Conservation (phyloP, 2,329 filamentous ascomycete genomes). For the Paraphoma sp. region DNA sequence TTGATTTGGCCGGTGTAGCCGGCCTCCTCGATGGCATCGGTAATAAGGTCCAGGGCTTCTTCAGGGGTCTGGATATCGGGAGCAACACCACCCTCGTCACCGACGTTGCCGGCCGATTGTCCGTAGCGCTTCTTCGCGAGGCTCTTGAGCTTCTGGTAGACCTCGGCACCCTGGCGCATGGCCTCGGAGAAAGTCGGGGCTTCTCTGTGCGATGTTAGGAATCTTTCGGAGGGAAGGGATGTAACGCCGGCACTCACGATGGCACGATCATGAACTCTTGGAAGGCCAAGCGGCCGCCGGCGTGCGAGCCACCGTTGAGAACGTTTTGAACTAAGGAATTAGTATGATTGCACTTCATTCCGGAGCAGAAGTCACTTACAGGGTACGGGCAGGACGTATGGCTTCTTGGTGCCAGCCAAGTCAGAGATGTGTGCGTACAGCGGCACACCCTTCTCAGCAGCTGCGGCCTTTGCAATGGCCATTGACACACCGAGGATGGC, state of each 20-base stretch:
- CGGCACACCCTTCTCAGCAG: conserved; percentile 61
- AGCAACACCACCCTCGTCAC: conserved; percentile 99
- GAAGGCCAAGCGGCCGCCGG: conserved; percentile 82
- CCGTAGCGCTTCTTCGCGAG: conserved; percentile 99
- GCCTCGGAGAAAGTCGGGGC: conserved; percentile 94
- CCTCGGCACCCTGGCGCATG: conserved; percentile 94
- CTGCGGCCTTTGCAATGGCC: conserved; percentile 64
- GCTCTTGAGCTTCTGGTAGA: conserved; percentile 97
- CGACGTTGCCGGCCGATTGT: conserved; percentile 97
- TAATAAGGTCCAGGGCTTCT: conserved; percentile 96
- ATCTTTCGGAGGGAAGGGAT: conserved; percentile 14
- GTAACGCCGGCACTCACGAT: conserved; percentile 41
- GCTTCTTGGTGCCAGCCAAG: conserved; percentile 60
- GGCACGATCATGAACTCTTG: conserved; percentile 65
- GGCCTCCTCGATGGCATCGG: conserved; percentile 89
- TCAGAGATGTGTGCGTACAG: conserved; percentile 65
- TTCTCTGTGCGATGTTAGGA: conserved; percentile 56
- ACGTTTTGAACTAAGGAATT: conserved; percentile 54
- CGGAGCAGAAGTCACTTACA: conserved; percentile 48
- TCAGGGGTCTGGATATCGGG: conserved; percentile 97
- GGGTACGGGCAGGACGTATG: conserved; percentile 63
- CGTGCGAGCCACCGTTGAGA: conserved; percentile 81
- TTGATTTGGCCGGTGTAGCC: conserved; percentile 96
- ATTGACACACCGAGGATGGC: conserved; percentile 67
- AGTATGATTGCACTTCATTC: conserved; percentile 1